phyloP scores from a whole-genome alignment of 192 early-diverging fungal species.

The Funneliformis geosporum region DNA sequence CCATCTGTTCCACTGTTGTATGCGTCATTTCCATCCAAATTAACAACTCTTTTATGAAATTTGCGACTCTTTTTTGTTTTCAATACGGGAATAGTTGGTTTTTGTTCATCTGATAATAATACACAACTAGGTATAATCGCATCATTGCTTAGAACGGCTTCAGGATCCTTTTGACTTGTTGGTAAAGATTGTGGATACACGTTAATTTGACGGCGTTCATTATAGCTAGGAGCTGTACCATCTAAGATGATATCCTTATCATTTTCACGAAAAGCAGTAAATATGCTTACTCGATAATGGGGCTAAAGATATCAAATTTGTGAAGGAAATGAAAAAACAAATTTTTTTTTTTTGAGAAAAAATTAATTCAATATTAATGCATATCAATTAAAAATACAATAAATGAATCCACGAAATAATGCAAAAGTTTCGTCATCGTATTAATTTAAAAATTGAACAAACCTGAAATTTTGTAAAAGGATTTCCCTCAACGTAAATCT shows the following conservation, averaged over 20 bases:
- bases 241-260: constrained; percentile 51
- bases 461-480: constrained; percentile 55
- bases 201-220: constrained; percentile 44
- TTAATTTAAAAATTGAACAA: neutral
- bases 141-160: constrained; percentile 38
- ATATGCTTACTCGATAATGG: constrained; percentile 53
- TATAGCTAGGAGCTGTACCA: constrained; percentile 50
- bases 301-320: constrained; percentile 39
- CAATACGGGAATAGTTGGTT: neutral
- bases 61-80: constrained; percentile 34
- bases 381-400: constrained; percentile 23
- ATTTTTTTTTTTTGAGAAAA: too few species aligned
- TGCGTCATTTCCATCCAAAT: constrained; percentile 19
- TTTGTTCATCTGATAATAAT: neutral
- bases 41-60: constrained; percentile 37
- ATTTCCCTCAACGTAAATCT: constrained; percentile 57
- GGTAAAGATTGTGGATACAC: constrained; percentile 26
- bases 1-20: neutral
- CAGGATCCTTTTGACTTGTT: constrained; percentile 33
- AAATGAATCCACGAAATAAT: too few species aligned
- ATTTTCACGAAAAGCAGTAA: constrained; percentile 47
- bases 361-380: too few species aligned
- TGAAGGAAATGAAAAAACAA: too few species aligned
- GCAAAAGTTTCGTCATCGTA: neutral
- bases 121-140: constrained; percentile 16